Conservation (phyloP, 164 flowering plant species). For the Stephania japonica region DNA sequence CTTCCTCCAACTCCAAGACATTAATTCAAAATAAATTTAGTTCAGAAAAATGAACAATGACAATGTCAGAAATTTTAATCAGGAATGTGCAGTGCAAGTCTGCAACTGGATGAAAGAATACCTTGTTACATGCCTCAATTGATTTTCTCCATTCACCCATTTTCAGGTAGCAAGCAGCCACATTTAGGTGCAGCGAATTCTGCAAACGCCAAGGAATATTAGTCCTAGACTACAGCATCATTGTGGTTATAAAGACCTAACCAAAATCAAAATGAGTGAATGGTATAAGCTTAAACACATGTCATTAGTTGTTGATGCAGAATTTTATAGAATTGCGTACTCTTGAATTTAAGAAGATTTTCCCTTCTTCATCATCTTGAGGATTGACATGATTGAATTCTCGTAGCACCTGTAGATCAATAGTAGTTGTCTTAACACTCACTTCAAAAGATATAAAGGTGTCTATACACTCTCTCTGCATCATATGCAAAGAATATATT, state of each 20-base stretch:
- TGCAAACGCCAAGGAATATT: conserved; percentile 29
- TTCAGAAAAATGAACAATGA: background rate
- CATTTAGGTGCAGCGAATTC: conserved; percentile 81
- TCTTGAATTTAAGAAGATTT: conserved; percentile 64
- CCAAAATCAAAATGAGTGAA: background rate
- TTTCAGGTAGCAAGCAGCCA: conserved; percentile 92
- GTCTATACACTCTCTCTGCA: background rate
- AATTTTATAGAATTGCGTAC: conserved; percentile 28
- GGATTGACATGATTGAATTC: conserved; percentile 98
- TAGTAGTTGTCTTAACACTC: background rate
- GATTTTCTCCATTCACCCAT: conserved; percentile 89
- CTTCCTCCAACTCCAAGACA: background rate
- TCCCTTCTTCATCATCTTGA: conserved; percentile 93
- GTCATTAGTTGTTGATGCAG: background rate
- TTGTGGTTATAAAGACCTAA: background rate
- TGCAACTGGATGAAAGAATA: conserved; percentile 16
- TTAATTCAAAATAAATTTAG: background rate
- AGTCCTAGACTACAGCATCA: background rate
- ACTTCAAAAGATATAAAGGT: background rate
- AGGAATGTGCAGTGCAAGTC: background rate
- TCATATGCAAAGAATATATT: background rate
- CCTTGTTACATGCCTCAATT: conserved; percentile 91
- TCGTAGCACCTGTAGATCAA: conserved; percentile 69
- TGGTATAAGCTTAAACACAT: background rate
- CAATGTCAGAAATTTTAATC: background rate